A percentile compares a stretch with the other conserved stretches of the same genome.
Conservation (phyloP, 768 basidiomycete species). For the Kwoniella bestiolae region DNA sequence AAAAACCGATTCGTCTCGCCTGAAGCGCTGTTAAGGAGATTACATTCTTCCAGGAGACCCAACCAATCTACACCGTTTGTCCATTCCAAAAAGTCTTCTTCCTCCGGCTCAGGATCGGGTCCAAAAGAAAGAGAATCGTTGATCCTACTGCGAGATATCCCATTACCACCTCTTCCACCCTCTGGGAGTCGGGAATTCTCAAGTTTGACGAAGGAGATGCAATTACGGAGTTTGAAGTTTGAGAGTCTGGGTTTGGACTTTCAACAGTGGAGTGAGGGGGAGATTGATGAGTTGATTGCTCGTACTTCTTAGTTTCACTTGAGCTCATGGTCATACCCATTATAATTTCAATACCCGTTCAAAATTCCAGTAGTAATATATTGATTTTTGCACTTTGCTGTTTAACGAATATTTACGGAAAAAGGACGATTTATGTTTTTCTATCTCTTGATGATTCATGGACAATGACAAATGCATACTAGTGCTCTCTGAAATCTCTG, state of each 20-base stretch:
- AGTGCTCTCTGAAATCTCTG: no score
- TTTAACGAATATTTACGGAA: no score
- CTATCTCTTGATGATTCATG: no score
- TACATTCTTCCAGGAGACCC: conserved; percentile 11
- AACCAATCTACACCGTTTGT: conserved; percentile 15
- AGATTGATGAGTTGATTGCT: background rate
- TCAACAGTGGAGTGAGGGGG: conserved; percentile 13
- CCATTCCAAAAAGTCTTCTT: background rate
- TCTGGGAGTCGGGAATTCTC: conserved; percentile 16
- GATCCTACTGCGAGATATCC: background rate
- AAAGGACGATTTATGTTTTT: no score
- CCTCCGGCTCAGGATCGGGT: no score
- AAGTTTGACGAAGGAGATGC: conserved; percentile 21
- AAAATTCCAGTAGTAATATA: no score
- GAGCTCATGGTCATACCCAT: no score
- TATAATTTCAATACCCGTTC: no score
- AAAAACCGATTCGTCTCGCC: conserved; percentile 18
- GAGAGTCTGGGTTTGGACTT: conserved; percentile 41
- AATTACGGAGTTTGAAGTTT: conserved; percentile 44
- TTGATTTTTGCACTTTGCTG: no score
- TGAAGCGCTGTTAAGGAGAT: conserved; percentile 14
- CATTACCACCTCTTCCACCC: conserved; percentile 16
- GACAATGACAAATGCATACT: no score
- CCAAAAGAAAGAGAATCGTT: conserved; percentile 1
- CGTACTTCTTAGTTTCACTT: background rate